Evolutionary conservation across 2,329 filamentous ascomycete species (phyloP), one percentile per base, ranked within the genome.

Genomic region (Parafenestella ontariensis): DNA sequence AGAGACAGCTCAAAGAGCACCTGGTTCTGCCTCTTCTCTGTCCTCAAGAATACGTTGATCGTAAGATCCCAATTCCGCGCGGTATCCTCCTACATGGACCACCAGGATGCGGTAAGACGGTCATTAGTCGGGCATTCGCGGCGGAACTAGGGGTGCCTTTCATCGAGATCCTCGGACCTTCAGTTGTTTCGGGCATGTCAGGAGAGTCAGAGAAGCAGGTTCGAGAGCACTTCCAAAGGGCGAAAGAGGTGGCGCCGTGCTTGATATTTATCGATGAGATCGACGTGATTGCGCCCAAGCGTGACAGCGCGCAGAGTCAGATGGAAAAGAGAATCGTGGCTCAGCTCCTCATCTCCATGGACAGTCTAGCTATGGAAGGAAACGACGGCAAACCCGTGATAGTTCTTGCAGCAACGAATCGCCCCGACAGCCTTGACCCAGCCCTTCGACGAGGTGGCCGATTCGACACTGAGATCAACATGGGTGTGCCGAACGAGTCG

Each of bases 211-310:
- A 96, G 74, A 93, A 93, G 78, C 91, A 92, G 56, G 85, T 96
- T 24, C 83, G 91, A 31, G 90, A 94, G 61, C 83, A 92, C 43
- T 96, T 96, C 57, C 93, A 98, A 11, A 91, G 95, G 69, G 95
- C 95, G 0, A 91, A 91, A 72, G 85, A 86, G 50, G 83, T 93
- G 33, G 93, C 94, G 0, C 95, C 95, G 0, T 96, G 92, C 68
- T 82, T 99, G 5, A 83, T 99, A 4, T 96, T 97, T 69, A 90
- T 98, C 52, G 92, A 96, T 64, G 89, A 96, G 64, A 91, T 98
- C 47, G 93, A 99, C 74, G 89, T 89, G 3, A 95, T 98, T 66
- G 91, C 92, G 45, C 90, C 91, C 0, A 96, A 96, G 73, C 83
- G 90, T 51, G 91, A 96, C 59, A 90, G 86, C 49, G 87, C 89